Percentiles rank a stretch among this genome's conserved stretches.
phyloP scores from a whole-genome alignment of 176 grass and related monocot genomes.

The Chrysopogon serrulatus region DNA sequence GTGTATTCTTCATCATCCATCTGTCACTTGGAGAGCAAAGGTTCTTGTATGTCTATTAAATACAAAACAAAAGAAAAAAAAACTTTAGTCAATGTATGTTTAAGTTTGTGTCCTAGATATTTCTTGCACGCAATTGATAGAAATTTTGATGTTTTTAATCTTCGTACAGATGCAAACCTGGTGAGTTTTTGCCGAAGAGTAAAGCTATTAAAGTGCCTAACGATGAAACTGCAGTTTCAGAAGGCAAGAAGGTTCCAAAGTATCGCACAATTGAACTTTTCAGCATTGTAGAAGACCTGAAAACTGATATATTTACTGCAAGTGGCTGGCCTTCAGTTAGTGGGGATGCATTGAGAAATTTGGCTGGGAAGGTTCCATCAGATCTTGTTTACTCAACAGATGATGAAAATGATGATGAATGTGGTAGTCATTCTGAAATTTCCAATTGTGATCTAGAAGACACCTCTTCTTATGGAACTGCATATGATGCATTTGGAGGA shows the following conservation, averaged over 20 bases:
- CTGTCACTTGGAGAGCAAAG: slow-evolving; percentile 1
- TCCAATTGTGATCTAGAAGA: slow-evolving; percentile 23
- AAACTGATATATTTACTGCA: slow-evolving; percentile 63
- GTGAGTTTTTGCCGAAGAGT: slow-evolving; percentile 55
- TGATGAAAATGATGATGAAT: slow-evolving; percentile 35
- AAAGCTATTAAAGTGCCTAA: slow-evolving; percentile 77
- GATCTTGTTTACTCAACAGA: slow-evolving; percentile 46
- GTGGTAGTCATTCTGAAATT: slow-evolving; percentile 32
- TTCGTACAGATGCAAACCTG: slow-evolving; percentile 47
- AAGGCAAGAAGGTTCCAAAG: slow-evolving; percentile 64
- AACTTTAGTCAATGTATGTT: neutral
- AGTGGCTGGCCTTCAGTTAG: slow-evolving; percentile 84
- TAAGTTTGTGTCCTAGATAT: slow-evolving; percentile 3
- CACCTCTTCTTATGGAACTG: slow-evolving; percentile 63
- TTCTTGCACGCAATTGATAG: neutral
- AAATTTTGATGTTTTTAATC: slow-evolving; percentile 16
- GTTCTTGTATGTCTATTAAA: neutral
- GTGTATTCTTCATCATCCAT: neutral
- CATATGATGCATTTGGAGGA: slow-evolving; percentile 84
- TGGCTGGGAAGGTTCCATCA: slow-evolving; percentile 66
- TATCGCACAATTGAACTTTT: slow-evolving; percentile 56
- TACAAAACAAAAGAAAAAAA: neutral
- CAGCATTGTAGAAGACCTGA: slow-evolving; percentile 56
- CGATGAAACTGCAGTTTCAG: slow-evolving; percentile 30
- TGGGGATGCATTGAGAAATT: slow-evolving; percentile 65